Percentiles rank a stretch among this genome's conserved stretches.
Conservation (phyloP, 768 basidiomycete genomes). For the Leccinum ochraceum region DNA sequence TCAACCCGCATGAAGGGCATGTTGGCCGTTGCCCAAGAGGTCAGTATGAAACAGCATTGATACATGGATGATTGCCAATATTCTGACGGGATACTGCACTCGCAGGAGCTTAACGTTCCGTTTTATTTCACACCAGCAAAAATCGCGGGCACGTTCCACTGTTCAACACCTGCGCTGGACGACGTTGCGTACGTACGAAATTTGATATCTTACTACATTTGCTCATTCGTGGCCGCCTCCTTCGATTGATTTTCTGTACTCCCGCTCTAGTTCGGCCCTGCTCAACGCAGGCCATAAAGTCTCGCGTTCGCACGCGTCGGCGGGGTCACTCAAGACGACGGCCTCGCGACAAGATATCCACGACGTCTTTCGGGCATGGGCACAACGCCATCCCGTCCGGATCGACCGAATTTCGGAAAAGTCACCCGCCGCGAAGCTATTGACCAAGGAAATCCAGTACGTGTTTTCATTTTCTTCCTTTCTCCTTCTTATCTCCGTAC, state of each 20-base stretch:
- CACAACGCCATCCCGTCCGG: constrained; percentile 79
- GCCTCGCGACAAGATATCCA: constrained; percentile 71
- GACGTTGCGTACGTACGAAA: constrained; percentile 64
- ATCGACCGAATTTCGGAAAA: constrained; percentile 77
- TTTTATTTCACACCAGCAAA: constrained; percentile 90
- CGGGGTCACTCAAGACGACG: constrained; percentile 91
- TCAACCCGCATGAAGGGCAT: constrained; percentile 90
- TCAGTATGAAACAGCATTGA: constrained; percentile 33
- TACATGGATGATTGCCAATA: not conserved
- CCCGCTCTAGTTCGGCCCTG: constrained; percentile 70
- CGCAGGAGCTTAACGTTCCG: constrained; percentile 69
- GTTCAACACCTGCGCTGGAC: constrained; percentile 70
- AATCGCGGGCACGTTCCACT: constrained; percentile 82
- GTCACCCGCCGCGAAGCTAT: constrained; percentile 67
- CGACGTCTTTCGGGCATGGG: constrained; percentile 85
- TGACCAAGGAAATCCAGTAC: constrained; percentile 71
- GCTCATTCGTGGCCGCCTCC: not conserved
- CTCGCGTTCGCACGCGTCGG: constrained; percentile 87
- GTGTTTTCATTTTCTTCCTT: constrained; percentile 19
- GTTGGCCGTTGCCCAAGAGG: constrained; percentile 89
- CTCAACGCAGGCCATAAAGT: constrained; percentile 82
- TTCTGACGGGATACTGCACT: not conserved
- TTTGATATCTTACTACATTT: not conserved
- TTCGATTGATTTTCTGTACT: not conserved
- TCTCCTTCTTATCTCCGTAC: not conserved